Evolutionary conservation across 805 yeast genomes (phyloP).

Genomic region (Metschnikowia santaceciliae): DNA sequence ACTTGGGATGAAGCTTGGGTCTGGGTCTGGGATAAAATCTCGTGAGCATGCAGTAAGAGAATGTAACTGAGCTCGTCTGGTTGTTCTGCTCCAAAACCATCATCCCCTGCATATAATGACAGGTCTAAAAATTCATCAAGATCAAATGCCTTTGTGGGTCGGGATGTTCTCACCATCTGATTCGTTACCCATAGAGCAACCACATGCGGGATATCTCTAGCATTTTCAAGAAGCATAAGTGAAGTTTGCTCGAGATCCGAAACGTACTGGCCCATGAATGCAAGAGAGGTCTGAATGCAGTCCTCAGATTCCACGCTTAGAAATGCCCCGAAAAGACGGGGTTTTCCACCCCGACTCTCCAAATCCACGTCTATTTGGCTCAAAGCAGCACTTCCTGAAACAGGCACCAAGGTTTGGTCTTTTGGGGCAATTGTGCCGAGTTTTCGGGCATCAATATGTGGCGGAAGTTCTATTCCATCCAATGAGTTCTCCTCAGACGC

Average conservation of each 20-base stretch:
- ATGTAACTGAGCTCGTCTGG: conserved; percentile 29
- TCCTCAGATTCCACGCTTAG: conserved; percentile 22
- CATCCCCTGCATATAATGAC: too few relatives aligned
- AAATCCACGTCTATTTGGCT: conserved; percentile 8
- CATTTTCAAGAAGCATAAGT: background rate
- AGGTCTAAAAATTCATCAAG: conserved; percentile 18
- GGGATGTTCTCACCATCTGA: conserved; percentile 10
- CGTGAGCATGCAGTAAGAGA: conserved; percentile 36
- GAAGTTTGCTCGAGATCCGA: conserved; percentile 1
- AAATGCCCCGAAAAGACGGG: conserved; percentile 13
- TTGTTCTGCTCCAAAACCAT: background rate
- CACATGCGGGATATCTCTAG: background rate
- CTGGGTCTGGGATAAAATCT: conserved; percentile 32
- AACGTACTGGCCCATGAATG: conserved; percentile 7
- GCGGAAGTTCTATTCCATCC: conserved; percentile 36
- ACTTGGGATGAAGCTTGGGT: background rate
- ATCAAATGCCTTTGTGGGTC: conserved; percentile 1
- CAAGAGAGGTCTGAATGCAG: conserved; percentile 13
- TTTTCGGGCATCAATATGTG: conserved; percentile 31
- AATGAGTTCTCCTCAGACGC: conserved; percentile 18
- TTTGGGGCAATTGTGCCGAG: conserved; percentile 17
- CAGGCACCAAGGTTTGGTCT: background rate
- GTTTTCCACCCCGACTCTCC: background rate
- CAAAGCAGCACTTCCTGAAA: background rate
- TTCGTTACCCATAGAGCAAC: conserved; percentile 34